Conservation (phyloP, 441 rosid species). For the Manihot esculenta region DNA sequence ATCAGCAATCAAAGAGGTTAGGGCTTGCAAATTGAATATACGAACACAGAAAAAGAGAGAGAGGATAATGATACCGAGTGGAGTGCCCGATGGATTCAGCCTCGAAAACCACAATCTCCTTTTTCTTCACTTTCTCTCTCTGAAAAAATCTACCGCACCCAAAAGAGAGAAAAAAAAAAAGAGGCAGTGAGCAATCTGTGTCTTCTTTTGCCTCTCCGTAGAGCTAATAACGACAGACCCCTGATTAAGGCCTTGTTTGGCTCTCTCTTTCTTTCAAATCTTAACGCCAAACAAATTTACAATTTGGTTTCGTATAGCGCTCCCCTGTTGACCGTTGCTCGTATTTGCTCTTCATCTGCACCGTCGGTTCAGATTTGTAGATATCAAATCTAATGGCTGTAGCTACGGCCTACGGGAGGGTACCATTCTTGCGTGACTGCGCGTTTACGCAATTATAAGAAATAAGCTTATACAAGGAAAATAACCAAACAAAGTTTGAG, state of each 20-base stretch:
- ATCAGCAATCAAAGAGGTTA: neutral
- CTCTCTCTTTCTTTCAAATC: constrained; percentile 30
- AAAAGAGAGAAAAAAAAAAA: neutral
- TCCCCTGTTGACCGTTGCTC: no score
- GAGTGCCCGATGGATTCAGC: constrained; percentile 39
- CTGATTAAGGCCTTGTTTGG: constrained; percentile 64
- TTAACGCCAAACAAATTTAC: neutral
- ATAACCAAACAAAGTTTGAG: no score
- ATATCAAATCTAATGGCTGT: no score
- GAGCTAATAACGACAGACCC: constrained; percentile 25
- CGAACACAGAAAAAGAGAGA: neutral
- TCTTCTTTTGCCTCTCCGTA: neutral
- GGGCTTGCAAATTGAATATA: constrained; percentile 1
- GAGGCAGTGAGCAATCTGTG: constrained; percentile 24
- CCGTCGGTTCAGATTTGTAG: no score
- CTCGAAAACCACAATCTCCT: constrained; percentile 40
- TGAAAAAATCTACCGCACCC: neutral
- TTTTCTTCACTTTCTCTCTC: neutral
- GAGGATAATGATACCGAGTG: constrained; percentile 33
- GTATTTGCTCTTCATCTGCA: no score
- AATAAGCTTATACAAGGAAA: no score
- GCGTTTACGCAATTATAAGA: no score
- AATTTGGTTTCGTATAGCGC: no score
- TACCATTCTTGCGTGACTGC: no score
- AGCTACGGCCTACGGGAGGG: no score